Base-by-base conservation (phyloP, 768 basidiomycete species). In the Macrolepiota fuliginosa region DNA sequence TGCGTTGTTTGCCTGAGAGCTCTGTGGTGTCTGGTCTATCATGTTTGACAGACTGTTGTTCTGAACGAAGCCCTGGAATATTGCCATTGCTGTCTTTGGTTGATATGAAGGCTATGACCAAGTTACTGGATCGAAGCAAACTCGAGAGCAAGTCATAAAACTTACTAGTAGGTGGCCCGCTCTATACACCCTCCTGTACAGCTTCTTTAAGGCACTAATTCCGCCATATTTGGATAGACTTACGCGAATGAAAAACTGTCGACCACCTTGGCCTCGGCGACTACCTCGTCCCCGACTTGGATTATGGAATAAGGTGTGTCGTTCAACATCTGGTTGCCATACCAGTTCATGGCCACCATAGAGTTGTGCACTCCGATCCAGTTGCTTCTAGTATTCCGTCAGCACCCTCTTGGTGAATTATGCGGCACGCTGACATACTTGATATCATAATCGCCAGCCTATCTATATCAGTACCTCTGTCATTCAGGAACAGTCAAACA, bases 381-480 rank as follows among this genome's bases (percentile, higher is more conserved):
- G 50, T 59, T 42, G 37, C 50, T 25, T n/a, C 58, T 59, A 25
- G 6, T 6, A 9, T 22, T 15, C 47, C 2, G 11, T 58, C 49
- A 58, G 25, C 2, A 25, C 12, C 15, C 10, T n/a, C 46, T 37
- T 15, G 4, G 11, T 22, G 2, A 39, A 12, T 3, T 22, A 39
- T 12, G 19, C 19, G 22, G 3, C 36, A 9, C 12, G n/a, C 9
- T 15, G 11, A 24, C 45, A 13, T 19, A 58, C 58, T 51, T 52
- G 24, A 59, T 59, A 42, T 59, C 58, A 15, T n/a, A 32, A 59
- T 59, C 58, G 4, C 58, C 58, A n/a, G 58, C 58, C 58, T 59
- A 15, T 29, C 17, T 25, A 17, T 5, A 15, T 54, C 4, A 54
- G 37, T 3, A 24, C 10, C 24, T 15, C 47, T 25, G 7, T 11